Evolutionary conservation across 495 filamentous ascomycete species (phyloP).

Genomic region (Aspergillus conjunctus): DNA sequence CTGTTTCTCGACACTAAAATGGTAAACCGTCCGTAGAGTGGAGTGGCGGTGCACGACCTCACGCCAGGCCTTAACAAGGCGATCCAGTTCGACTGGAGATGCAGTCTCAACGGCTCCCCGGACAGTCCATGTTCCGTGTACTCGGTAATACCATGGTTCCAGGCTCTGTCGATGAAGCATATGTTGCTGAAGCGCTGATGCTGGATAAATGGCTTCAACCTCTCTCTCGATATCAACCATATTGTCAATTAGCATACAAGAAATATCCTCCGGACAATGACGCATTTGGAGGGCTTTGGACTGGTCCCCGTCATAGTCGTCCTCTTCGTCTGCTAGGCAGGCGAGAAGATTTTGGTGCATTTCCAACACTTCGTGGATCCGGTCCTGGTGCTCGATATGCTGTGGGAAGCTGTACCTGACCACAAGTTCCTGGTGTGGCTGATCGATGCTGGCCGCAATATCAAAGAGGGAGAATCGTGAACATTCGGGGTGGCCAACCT

Average conservation of each 20-base stretch:
- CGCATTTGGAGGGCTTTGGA: not conserved
- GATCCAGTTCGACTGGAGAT: not conserved
- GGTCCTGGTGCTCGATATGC: slow-evolving; percentile 2
- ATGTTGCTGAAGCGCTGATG: slow-evolving; percentile 8
- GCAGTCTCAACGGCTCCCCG: not conserved
- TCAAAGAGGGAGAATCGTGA: slow-evolving; percentile 14
- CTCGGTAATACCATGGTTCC: slow-evolving; percentile 13
- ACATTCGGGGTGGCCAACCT: slow-evolving; percentile 11
- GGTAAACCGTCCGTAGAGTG: slow-evolving; percentile 9
- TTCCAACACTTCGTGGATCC: not conserved
- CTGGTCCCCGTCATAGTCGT: not conserved
- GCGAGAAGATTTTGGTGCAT: slow-evolving; percentile 2
- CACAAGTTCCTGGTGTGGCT: slow-evolving; percentile 10
- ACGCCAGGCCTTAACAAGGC: slow-evolving; percentile 6
- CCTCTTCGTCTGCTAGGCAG: not conserved
- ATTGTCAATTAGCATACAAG: not conserved
- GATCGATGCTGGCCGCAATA: slow-evolving; percentile 5
- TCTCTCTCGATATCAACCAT: slow-evolving; percentile 1
- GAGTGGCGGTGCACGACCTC: slow-evolving; percentile 11
- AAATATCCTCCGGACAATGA: slow-evolving; percentile 2
- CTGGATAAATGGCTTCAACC: slow-evolving; percentile 5
- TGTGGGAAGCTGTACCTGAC: not conserved
- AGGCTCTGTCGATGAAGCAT: slow-evolving; percentile 9
- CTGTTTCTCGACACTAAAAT: slow-evolving; percentile 2
- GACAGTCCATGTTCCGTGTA: slow-evolving; percentile 6